Percentiles rank a stretch among this genome's conserved stretches.
Evolutionary conservation across 2,329 filamentous ascomycete genomes (phyloP).

Genomic region (Dryadomyces quercus-mongolicae): DNA sequence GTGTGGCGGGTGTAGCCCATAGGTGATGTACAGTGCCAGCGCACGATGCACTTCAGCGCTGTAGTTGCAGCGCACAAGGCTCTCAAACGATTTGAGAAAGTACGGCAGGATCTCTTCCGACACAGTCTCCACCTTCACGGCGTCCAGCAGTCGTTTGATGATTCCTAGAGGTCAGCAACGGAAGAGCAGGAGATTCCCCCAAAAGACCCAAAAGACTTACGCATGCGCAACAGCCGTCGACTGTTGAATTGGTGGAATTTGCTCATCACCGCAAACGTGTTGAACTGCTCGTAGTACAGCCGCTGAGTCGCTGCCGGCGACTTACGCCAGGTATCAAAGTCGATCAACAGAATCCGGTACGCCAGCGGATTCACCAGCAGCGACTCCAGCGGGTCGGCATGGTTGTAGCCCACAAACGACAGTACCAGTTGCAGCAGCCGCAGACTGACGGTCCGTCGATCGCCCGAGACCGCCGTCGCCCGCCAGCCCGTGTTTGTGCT

Average conservation of each 20-base stretch:
- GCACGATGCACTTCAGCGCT: conserved; percentile 78
- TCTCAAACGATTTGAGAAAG: conserved; percentile 69
- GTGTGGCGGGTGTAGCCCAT: conserved; percentile 53
- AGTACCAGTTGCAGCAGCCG: conserved; percentile 67
- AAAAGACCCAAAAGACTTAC: conserved; percentile 37
- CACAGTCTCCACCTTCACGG: conserved; percentile 74
- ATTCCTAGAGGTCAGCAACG: conserved; percentile 45
- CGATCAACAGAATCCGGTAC: conserved; percentile 82
- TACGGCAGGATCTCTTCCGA: conserved; percentile 58
- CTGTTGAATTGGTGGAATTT: conserved; percentile 89
- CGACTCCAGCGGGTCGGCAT: conserved; percentile 67
- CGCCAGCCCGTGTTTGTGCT: conserved; percentile 17
- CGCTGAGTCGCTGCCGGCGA: conserved; percentile 66
- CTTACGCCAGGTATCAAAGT: conserved; percentile 85
- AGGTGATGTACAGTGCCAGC: conserved; percentile 85
- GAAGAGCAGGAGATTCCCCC: neutral
- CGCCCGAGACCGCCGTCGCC: conserved; percentile 28
- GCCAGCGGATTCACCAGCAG: conserved; percentile 93
- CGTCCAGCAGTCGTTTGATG: conserved; percentile 79
- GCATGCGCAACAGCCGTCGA: conserved; percentile 76
- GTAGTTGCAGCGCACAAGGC: conserved; percentile 67
- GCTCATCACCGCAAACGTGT: conserved; percentile 77
- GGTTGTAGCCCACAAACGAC: conserved; percentile 79
- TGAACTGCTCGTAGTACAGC: conserved; percentile 87
- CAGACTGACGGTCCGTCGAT: conserved; percentile 42